These are phyloP conservation scores for Lippia alba DNA, from an alignment of 305 asterid species.

Conservation along the genomic window DNA sequence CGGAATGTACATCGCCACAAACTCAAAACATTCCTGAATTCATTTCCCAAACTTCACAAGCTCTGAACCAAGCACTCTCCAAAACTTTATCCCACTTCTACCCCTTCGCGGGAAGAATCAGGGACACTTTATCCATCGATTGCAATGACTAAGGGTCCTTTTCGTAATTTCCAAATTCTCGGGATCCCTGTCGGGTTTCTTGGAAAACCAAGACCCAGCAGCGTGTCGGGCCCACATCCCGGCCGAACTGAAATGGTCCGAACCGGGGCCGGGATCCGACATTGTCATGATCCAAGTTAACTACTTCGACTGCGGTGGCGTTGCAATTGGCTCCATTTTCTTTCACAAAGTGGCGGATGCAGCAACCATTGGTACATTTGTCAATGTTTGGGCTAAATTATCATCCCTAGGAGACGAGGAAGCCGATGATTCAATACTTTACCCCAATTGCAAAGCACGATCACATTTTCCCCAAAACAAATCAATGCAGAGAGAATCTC, in stretches of 20 bases:
- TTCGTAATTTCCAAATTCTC: conserved; percentile 37
- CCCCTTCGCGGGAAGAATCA: conserved; percentile 52
- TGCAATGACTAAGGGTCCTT: conserved; percentile 52
- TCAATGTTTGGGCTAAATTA: conserved; percentile 48
- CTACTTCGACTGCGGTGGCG: conserved; percentile 48
- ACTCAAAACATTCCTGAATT: neutral
- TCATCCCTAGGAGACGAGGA: neutral
- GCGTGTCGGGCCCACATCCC: conserved; percentile 47
- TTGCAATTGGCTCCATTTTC: conserved; percentile 43
- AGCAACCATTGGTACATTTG: conserved; percentile 36
- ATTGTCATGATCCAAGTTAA: conserved; percentile 22
- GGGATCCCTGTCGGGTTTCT: conserved; percentile 32
- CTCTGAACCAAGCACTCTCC: conserved; percentile 45
- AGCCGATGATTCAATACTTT: neutral
- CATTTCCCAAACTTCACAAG: conserved; percentile 29
- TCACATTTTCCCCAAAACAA: conserved; percentile 45
- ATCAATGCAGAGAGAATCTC: conserved; percentile 37
- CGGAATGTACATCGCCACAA: neutral
- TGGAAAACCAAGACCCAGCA: conserved; percentile 34
- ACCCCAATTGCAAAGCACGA: conserved; percentile 36
- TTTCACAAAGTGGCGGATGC: conserved; percentile 53
- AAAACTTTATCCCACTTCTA: conserved; percentile 42
- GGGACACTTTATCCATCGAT: conserved; percentile 39
- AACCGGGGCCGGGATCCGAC: conserved; percentile 45
- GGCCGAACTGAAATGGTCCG: conserved; percentile 39